Evolutionary conservation across 495 filamentous ascomycete species (phyloP).

Genomic region (Penicillium silybi): DNA sequence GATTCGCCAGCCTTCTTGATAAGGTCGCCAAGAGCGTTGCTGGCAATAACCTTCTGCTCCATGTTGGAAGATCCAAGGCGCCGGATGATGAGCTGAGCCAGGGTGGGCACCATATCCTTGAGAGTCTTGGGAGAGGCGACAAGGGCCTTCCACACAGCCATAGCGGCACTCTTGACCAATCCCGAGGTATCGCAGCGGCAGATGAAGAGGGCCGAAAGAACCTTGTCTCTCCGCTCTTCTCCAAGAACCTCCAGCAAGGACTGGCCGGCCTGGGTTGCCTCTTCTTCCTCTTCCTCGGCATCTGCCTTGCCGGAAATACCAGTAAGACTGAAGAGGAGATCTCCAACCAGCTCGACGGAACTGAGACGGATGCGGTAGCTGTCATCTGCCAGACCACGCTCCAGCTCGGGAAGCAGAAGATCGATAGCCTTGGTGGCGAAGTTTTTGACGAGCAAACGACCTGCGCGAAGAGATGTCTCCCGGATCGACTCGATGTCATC

Average conservation of each 20-base stretch:
- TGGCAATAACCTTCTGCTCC: conserved; percentile 98
- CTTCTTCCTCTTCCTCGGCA: conserved; percentile 74
- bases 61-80: conserved; percentile 92
- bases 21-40: conserved; percentile 91
- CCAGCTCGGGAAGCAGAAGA: conserved; percentile 86
- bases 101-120: conserved; percentile 90
- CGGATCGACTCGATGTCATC: conserved; percentile 95
- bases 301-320: conserved; percentile 86
- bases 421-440: conserved; percentile 94
- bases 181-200: conserved; percentile 96
- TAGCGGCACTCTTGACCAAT: conserved; percentile 82
- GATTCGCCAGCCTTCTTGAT: conserved; percentile 96
- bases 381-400: conserved; percentile 91
- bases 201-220: conserved; percentile 92
- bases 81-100: conserved; percentile 90
- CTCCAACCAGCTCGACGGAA: conserved; percentile 95
- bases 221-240: conserved; percentile 91
- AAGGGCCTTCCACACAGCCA: conserved; percentile 93
- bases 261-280: conserved; percentile 76
- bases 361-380: conserved; percentile 95
- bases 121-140: conserved; percentile 89
- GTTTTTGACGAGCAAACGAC: conserved; percentile 93
- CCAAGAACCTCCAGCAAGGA: conserved; percentile 91
- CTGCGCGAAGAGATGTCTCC: conserved; percentile 87
- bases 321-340: conserved; percentile 95